These are phyloP conservation scores for Trichoderma lentiforme DNA, from an alignment of 2,329 filamentous ascomycete species.

Conservation along the genomic window DNA sequence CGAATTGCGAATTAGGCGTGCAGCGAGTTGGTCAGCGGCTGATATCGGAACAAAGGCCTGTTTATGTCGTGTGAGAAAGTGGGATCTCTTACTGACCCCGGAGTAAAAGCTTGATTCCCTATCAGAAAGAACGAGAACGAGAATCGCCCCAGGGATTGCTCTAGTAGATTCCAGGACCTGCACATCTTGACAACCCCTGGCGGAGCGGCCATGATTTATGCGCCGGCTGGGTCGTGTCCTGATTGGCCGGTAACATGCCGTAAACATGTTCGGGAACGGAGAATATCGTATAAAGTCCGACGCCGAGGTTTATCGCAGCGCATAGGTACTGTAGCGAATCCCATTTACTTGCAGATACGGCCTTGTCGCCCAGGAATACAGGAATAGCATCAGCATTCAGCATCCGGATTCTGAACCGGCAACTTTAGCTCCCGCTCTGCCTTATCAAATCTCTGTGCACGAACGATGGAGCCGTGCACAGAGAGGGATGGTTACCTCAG, in stretches of 20 bases:
- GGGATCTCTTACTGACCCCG: neutral
- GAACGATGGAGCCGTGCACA: neutral
- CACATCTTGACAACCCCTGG: neutral
- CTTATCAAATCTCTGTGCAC: neutral
- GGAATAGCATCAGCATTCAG: neutral
- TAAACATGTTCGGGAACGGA: neutral
- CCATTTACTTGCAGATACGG: neutral
- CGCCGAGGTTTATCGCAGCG: neutral
- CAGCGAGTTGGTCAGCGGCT: neutral
- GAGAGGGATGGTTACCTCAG: neutral
- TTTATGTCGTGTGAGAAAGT: neutral
- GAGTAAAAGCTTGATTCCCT: neutral
- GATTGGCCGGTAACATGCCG: neutral
- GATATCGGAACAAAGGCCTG: neutral
- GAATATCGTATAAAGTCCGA: constrained; percentile 8
- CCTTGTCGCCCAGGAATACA: neutral
- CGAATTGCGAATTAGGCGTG: neutral
- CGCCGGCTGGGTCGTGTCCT: neutral
- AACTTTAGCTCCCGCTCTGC: neutral
- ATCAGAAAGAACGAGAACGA: neutral
- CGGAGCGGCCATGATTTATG: constrained; percentile 12
- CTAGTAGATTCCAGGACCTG: neutral
- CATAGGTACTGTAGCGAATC: neutral
- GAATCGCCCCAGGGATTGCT: neutral
- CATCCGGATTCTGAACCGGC: neutral